phyloP scores from a whole-genome alignment of 257 asterid species.

The Penstemon barbatus region DNA sequence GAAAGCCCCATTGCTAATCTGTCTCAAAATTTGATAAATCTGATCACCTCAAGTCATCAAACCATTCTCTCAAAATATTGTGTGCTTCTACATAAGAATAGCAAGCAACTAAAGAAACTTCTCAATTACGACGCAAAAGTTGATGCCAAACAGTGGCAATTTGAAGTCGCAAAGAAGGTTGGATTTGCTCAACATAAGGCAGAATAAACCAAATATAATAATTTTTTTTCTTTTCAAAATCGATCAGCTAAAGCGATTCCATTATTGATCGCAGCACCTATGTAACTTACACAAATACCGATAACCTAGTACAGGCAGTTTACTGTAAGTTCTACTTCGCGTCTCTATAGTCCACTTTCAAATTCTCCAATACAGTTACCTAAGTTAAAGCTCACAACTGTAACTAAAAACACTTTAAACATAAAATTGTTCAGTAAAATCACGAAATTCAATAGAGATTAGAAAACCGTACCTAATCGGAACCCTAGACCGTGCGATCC shows the following conservation, averaged over 20 bases:
- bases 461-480: slow-evolving; percentile 46
- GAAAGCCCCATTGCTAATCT: too few species aligned
- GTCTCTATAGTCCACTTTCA: slow-evolving; percentile 1
- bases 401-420: slow-evolving; percentile 3
- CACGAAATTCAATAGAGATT: slow-evolving; percentile 3
- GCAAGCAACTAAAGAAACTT: background rate
- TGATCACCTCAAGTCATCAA: background rate
- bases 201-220: slow-evolving; percentile 8
- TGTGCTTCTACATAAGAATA: background rate
- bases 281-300: background rate
- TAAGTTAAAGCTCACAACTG: slow-evolving; percentile 21
- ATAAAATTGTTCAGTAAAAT: slow-evolving; percentile 6
- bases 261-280: slow-evolving; percentile 12
- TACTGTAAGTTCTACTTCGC: background rate
- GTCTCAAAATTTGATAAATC: too few species aligned
- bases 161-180: background rate
- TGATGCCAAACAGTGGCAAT: background rate
- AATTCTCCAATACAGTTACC: background rate
- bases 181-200: background rate
- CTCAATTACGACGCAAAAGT: background rate
- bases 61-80: background rate
- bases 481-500: slow-evolving; percentile 57
- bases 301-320: background rate
- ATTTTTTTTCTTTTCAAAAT: background rate
- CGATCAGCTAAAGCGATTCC: slow-evolving; percentile 7